Percentiles rank a stretch among this genome's conserved stretches.
Conservation (phyloP, 192 early-diverging fungal genomes). For the Chytriomyces confervae region DNA sequence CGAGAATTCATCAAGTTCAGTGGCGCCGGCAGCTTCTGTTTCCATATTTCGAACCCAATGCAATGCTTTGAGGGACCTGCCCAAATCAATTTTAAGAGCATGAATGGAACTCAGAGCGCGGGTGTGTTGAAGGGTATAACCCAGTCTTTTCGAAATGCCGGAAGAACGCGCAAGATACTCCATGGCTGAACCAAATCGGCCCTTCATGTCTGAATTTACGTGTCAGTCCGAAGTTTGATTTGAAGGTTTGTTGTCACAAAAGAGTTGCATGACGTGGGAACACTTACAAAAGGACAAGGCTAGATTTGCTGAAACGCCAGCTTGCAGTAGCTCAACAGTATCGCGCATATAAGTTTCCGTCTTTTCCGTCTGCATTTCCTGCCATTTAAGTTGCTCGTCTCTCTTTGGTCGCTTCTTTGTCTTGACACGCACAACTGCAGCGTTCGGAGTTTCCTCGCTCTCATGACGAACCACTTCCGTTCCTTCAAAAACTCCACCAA, state of each 20-base stretch:
- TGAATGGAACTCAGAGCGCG: constrained; percentile 38
- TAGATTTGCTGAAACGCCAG: constrained; percentile 9
- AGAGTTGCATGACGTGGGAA: neutral
- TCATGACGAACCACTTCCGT: constrained; percentile 18
- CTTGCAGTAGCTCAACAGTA: constrained; percentile 3
- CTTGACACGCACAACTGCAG: neutral
- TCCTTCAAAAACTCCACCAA: constrained; percentile 8
- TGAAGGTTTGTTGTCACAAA: neutral
- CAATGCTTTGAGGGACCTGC: constrained; percentile 36
- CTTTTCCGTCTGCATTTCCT: constrained; percentile 3
- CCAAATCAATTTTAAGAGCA: constrained; percentile 44
- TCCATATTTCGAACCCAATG: constrained; percentile 56
- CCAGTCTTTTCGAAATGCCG: constrained; percentile 38
- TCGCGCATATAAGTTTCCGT: constrained; percentile 1
- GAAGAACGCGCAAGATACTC: constrained; percentile 39
- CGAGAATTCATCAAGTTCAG: constrained; percentile 43
- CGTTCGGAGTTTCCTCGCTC: too few species aligned
- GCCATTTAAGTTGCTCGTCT: neutral
- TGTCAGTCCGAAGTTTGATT: neutral
- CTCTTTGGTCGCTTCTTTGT: neutral
- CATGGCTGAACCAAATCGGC: constrained; percentile 41
- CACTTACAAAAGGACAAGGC: constrained; percentile 21
- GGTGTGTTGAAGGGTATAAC: constrained; percentile 21
- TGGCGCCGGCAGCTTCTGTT: constrained; percentile 38
- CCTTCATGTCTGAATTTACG: constrained; percentile 35